phyloP scores from a whole-genome alignment of 495 filamentous ascomycete species.

The Daldinia decipiens region DNA sequence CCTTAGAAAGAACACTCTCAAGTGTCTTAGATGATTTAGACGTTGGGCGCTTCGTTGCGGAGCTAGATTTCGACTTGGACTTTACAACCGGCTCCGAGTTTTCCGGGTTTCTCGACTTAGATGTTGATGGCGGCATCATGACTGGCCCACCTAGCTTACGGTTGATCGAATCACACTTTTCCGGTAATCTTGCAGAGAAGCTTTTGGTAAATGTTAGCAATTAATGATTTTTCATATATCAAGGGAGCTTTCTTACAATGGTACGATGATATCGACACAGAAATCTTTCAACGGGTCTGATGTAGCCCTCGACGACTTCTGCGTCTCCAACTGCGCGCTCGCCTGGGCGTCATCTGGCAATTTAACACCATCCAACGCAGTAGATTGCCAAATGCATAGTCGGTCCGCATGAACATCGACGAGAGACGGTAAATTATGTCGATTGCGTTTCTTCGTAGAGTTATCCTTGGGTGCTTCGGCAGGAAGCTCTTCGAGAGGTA shows the following conservation, averaged over 20 bases:
- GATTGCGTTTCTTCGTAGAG: constrained; percentile 52
- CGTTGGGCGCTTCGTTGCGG: constrained; percentile 63
- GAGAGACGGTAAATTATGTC: constrained; percentile 61
- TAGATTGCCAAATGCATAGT: constrained; percentile 96
- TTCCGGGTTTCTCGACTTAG: constrained; percentile 55
- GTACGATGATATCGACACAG: constrained; percentile 90
- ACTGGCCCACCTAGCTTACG: constrained; percentile 86
- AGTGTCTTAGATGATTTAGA: constrained; percentile 67
- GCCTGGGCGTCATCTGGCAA: constrained; percentile 61
- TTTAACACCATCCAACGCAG: constrained; percentile 65
- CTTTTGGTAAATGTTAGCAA: constrained; percentile 52
- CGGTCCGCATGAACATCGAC: constrained; percentile 90
- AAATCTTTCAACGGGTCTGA: constrained; percentile 69
- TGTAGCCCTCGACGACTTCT: constrained; percentile 46
- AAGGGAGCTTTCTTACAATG: constrained; percentile 72
- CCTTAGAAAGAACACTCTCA: constrained; percentile 77
- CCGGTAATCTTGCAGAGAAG: constrained; percentile 84
- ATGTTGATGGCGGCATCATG: constrained; percentile 69
- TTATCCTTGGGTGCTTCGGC: constrained; percentile 36
- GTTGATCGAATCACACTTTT: constrained; percentile 80
- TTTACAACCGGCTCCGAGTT: constrained; percentile 42
- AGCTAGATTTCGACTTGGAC: constrained; percentile 62
- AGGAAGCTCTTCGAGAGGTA: constrained; percentile 33
- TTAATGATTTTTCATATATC: neutral
- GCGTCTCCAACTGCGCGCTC: constrained; percentile 44